phyloP scores from a whole-genome alignment of 208 protist genomes.

The Kentomonas sorsogonicus region DNA sequence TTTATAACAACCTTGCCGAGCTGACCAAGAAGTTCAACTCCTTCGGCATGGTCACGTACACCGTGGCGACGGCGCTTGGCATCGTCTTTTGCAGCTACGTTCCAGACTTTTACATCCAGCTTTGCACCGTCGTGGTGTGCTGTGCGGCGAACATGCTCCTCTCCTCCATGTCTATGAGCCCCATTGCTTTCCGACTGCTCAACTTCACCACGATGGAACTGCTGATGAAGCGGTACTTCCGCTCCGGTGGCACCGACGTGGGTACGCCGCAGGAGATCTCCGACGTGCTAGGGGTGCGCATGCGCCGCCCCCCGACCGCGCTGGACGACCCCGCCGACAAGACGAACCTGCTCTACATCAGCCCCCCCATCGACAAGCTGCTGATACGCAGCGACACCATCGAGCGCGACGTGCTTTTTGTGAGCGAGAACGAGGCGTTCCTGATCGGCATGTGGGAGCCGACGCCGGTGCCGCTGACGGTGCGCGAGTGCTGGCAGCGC shows the following conservation, averaged over 20 bases:
- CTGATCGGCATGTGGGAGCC: conserved; percentile 69
- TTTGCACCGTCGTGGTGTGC: conserved; percentile 60
- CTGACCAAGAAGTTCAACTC: conserved; percentile 89
- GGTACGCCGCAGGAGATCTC: conserved; percentile 60
- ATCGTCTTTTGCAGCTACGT: conserved; percentile 69
- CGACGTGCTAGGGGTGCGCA: conserved; percentile 43
- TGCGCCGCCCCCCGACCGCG: conserved; percentile 26
- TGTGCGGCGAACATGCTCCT: conserved; percentile 57
- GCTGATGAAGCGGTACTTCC: conserved; percentile 37
- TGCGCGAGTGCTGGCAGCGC: conserved; percentile 41
- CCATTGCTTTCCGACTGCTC: conserved; percentile 68
- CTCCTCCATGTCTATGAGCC: conserved; percentile 54
- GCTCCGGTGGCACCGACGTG: too few relatives aligned
- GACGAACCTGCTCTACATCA: conserved; percentile 49
- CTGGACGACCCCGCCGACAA: conserved; percentile 22
- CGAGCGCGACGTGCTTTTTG: conserved; percentile 63
- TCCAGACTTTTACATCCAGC: conserved; percentile 60
- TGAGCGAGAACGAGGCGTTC: conserved; percentile 51
- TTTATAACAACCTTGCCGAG: conserved; percentile 74
- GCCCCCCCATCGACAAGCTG: conserved; percentile 56
- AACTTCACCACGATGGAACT: conserved; percentile 67
- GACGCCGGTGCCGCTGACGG: conserved; percentile 25
- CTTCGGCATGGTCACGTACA: conserved; percentile 80
- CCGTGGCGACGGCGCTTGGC: conserved; percentile 58
- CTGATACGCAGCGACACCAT: conserved; percentile 42